Evolutionary conservation across 2,329 filamentous ascomycete species (phyloP).

Genomic region (Arthrobotrys entomopaga): DNA sequence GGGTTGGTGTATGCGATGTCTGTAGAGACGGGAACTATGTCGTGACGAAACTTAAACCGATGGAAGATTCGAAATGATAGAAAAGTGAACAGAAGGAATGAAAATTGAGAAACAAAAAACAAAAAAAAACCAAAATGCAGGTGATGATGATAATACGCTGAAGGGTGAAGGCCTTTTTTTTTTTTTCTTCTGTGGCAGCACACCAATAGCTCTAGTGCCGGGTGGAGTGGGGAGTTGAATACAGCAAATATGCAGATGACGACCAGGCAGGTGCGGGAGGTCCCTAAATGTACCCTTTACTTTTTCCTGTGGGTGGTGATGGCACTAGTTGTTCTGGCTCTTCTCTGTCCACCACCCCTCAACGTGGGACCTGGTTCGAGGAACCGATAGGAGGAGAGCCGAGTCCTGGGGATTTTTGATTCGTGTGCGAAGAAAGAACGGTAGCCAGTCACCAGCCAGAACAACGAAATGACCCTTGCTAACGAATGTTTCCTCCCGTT

Average conservation of each 20-base stretch:
- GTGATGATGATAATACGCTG: conserved; percentile 51
- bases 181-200: conserved; percentile 43
- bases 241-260: conserved; percentile 53
- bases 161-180: conserved; percentile 42
- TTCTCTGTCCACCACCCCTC: conserved; percentile 1
- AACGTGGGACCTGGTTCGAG: conserved; percentile 52
- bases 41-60: conserved; percentile 49
- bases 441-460: conserved; percentile 51
- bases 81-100: not conserved
- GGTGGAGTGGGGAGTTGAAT: conserved; percentile 48
- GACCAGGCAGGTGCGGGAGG: conserved; percentile 54
- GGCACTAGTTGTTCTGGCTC: conserved; percentile 52
- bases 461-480: conserved; percentile 44
- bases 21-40: conserved; percentile 41
- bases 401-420: conserved; percentile 55
- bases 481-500: conserved; percentile 39
- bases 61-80: conserved; percentile 40
- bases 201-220: conserved; percentile 37
- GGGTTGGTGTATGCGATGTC: conserved; percentile 21
- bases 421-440: conserved; percentile 45
- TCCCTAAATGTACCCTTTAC: conserved; percentile 54
- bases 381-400: conserved; percentile 55
- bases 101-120: conserved; percentile 17
- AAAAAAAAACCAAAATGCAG: conserved; percentile 40
- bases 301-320: conserved; percentile 51